phyloP scores from a whole-genome alignment of 495 filamentous ascomycete genomes.

The Xylaria acuta region DNA sequence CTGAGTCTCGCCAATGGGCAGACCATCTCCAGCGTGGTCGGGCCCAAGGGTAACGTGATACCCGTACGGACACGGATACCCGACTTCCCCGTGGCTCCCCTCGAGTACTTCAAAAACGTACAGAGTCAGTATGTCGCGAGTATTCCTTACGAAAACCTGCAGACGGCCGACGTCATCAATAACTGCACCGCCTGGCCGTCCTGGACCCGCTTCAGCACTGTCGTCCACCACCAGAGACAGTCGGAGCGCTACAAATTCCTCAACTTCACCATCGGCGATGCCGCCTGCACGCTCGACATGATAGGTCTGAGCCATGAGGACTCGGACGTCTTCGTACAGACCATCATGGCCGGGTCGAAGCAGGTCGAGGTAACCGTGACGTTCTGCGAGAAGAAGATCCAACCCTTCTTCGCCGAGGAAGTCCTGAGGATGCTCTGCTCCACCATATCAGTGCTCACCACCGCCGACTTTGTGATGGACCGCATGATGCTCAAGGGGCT shows the following conservation, averaged over 20 bases:
- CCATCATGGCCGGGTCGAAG: slow-evolving; percentile 39
- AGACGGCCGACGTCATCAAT: slow-evolving; percentile 50
- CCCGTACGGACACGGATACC: slow-evolving; percentile 53
- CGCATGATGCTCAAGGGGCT: slow-evolving; percentile 46
- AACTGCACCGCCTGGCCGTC: slow-evolving; percentile 57
- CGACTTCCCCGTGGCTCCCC: slow-evolving; percentile 47
- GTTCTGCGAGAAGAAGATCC: slow-evolving; percentile 50
- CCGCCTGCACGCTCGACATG: slow-evolving; percentile 47
- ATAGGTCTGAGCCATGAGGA: slow-evolving; percentile 48
- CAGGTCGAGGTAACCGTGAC: slow-evolving; percentile 47
- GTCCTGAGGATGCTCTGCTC: slow-evolving; percentile 51
- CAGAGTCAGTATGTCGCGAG: slow-evolving; percentile 50
- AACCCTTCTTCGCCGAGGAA: slow-evolving; percentile 47
- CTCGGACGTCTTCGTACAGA: slow-evolving; percentile 51
- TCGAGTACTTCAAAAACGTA: slow-evolving; percentile 48
- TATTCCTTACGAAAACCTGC: slow-evolving; percentile 51
- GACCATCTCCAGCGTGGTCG: slow-evolving; percentile 49
- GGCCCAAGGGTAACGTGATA: slow-evolving; percentile 50
- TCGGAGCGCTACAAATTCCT: slow-evolving; percentile 21
- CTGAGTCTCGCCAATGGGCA: slow-evolving; percentile 44
- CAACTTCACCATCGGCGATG: slow-evolving; percentile 50
- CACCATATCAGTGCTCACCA: slow-evolving; percentile 49
- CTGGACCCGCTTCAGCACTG: slow-evolving; percentile 55
- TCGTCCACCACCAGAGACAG: slow-evolving; percentile 52
- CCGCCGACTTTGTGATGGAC: slow-evolving; percentile 46